A percentile compares a stretch with the other conserved stretches of the same genome.
These are phyloP conservation scores for Teunomyces kruisii DNA, from an alignment of 805 yeast genomes.

Conservation along the genomic window DNA sequence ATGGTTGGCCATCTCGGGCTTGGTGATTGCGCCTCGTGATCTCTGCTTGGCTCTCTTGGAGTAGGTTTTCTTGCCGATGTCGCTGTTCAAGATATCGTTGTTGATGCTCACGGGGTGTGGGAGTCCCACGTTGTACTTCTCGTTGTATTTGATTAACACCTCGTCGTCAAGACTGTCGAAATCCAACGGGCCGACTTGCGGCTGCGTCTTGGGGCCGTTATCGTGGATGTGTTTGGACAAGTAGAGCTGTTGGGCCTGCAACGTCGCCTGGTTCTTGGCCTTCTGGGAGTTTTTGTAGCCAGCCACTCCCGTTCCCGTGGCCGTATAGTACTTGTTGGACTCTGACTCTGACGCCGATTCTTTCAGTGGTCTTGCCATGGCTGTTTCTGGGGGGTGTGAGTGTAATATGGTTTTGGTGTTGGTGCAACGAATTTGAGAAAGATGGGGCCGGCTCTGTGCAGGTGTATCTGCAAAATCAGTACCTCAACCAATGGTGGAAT, in stretches of 20 bases:
- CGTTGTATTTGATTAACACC: conserved; percentile 69
- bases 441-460: neutral
- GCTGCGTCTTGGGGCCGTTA: conserved; percentile 65
- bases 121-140: conserved; percentile 52
- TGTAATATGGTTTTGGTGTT: too few relatives aligned
- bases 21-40: conserved; percentile 45
- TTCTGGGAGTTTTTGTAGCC: conserved; percentile 49
- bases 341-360: conserved; percentile 43
- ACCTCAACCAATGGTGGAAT: too few relatives aligned
- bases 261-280: conserved; percentile 58
- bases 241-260: conserved; percentile 69
- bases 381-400: neutral
- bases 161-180: conserved; percentile 62
- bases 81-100: conserved; percentile 69
- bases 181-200: conserved; percentile 60
- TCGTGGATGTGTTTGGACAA: conserved; percentile 68
- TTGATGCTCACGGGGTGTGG: conserved; percentile 64
- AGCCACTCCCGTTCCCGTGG: conserved; percentile 8
- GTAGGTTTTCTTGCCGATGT: conserved; percentile 70
- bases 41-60: conserved; percentile 26
- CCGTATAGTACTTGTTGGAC: conserved; percentile 11
- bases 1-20: conserved; percentile 56
- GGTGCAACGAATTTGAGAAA: too few relatives aligned
- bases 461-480: neutral
- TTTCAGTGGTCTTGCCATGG: conserved; percentile 16